phyloP scores from a whole-genome alignment of 2,329 filamentous ascomycete genomes.

The Aplosporella prunicola region DNA sequence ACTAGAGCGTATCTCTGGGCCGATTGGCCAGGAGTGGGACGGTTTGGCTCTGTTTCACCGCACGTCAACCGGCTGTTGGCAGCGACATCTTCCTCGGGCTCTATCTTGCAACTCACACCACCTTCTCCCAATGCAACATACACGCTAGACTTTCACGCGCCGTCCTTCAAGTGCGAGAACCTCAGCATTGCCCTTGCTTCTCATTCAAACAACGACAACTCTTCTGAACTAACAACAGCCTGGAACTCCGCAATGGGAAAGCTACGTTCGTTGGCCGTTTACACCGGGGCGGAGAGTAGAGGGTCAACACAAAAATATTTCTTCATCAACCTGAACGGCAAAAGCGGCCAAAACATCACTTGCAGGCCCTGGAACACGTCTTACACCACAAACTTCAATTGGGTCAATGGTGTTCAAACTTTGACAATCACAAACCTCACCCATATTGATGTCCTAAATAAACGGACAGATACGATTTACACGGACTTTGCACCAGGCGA shows the following conservation, averaged over 20 bases:
- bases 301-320: neutral
- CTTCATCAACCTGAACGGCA: neutral
- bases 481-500: neutral
- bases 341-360: neutral
- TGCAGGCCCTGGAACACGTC: slow-evolving; percentile 2
- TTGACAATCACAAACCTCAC: neutral
- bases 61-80: neutral
- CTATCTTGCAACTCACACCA: neutral
- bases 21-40: neutral
- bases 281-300: too few species aligned
- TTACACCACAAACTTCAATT: neutral
- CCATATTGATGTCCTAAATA: neutral
- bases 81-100: neutral
- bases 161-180: neutral
- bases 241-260: too few species aligned
- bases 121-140: slow-evolving; percentile 1
- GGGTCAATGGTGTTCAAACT: neutral
- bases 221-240: too few species aligned
- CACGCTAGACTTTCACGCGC: neutral
- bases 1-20: too few species aligned
- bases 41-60: neutral
- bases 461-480: neutral
- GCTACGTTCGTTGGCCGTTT: too few species aligned
- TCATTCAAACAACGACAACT: too few species aligned
- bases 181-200: neutral